A percentile compares a stretch with the other conserved stretches of the same genome.
phyloP scores from a whole-genome alignment of 2,329 filamentous ascomycete species.

The Ophiocordyceps camponoti-leonardi region DNA sequence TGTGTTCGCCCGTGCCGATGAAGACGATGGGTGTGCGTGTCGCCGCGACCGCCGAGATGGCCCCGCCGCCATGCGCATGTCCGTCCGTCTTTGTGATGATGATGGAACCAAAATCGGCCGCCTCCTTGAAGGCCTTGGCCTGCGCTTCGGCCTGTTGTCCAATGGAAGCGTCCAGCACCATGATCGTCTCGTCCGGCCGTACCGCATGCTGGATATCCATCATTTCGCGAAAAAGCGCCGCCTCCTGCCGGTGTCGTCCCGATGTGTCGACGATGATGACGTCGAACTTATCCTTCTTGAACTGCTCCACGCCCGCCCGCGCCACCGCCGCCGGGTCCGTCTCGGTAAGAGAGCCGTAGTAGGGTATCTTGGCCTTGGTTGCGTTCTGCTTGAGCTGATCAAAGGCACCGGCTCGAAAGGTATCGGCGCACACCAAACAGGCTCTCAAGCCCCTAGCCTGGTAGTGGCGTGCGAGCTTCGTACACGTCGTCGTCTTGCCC shows the following conservation, averaged over 20 bases:
- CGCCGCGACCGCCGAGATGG: conserved; percentile 91
- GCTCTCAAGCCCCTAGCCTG: conserved; percentile 83
- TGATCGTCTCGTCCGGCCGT: conserved; percentile 87
- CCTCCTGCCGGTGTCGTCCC: conserved; percentile 85
- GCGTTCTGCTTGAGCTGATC: conserved; percentile 98
- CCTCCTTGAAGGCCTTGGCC: conserved; percentile 91
- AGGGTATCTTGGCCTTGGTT: conserved; percentile 96
- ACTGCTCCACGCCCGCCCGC: conserved; percentile 91
- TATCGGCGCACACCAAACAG: conserved; percentile 92
- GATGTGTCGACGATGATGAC: conserved; percentile 98
- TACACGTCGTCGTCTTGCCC: conserved; percentile 96
- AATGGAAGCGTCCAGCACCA: conserved; percentile 93
- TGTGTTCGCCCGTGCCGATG: conserved; percentile 93
- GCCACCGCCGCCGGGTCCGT: conserved; percentile 90
- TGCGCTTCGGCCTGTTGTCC: conserved; percentile 92
- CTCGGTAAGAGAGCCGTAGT: conserved; percentile 92
- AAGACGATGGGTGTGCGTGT: conserved; percentile 96
- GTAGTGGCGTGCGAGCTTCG: conserved; percentile 90
- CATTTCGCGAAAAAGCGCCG: conserved; percentile 94
- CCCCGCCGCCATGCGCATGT: conserved; percentile 86
- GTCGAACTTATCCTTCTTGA: conserved; percentile 97
- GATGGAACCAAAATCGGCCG: conserved; percentile 91
- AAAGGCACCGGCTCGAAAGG: conserved; percentile 94
- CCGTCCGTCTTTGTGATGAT: conserved; percentile 99
- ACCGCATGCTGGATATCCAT: conserved; percentile 87